Evolutionary conservation across 768 basidiomycete species (phyloP), one percentile per base, ranked within the genome.

Genomic region (Filobasidium floriforme): DNA sequence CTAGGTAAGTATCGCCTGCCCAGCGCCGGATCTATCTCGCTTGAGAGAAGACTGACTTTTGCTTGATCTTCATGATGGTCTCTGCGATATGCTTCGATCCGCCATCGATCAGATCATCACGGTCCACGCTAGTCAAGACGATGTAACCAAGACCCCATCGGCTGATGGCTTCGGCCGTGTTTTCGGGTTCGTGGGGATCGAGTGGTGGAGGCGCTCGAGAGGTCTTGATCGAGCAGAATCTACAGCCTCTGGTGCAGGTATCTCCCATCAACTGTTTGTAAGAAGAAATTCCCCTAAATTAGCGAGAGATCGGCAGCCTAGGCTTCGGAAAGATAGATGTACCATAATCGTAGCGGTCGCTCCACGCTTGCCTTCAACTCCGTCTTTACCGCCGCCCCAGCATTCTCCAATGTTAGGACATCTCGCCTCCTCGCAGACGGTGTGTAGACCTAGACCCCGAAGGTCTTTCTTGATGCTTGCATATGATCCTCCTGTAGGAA

Each of bases 391-490:
- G 10, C 92, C 92, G 49, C 96, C 92, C 96, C 96, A 99, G 74
- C 96, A 99, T 74, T 98, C 94, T n/a, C 94, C 96, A 64, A 99
- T 97, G 74, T 99, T 99, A 0, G 96, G 96, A 82, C 96, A 99
- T 69, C 93, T 84, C 41, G 96, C 96, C 77, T 99, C 96, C 79
- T 99, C 96, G 74, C 96, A 99, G 1, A 99, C 96, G 0, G 96
- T 99, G 74, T 96, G 92, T 59, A 99, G 81, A 9, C 85, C 85
- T 1, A 99, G 84, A 1, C 93, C 94, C 61, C 96, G 83, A 15
- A 99, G 83, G 79, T 99, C 96, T 71, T 88, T 89, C 84, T 94
- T 97, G 70, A 99, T 97, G 74, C 86, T 90, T 70, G 85, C 87
- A 78, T 88, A 99, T 1, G 92, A 91, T 12, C 82, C 82, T 37